phyloP scores from a whole-genome alignment of 768 basidiomycete species.

The Clitopilus passeckerianus region DNA sequence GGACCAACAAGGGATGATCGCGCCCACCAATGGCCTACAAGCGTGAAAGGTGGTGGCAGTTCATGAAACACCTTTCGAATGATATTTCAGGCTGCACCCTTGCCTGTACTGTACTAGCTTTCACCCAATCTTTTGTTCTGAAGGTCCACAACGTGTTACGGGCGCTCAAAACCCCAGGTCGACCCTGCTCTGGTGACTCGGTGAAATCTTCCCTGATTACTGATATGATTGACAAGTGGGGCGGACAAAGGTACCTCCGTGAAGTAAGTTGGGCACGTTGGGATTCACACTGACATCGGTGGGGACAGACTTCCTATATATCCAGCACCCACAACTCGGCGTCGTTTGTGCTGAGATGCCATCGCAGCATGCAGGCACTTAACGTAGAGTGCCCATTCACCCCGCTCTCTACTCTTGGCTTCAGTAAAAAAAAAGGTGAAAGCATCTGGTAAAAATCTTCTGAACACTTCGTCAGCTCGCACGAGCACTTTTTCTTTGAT shows the following conservation, averaged over 20 bases:
- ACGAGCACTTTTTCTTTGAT: not conserved
- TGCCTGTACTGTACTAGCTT: not conserved
- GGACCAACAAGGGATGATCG: not conserved
- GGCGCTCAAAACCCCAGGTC: not conserved
- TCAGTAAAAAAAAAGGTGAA: too few species aligned
- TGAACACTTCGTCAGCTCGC: too few species aligned
- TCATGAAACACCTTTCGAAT: not conserved
- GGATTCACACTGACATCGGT: not conserved
- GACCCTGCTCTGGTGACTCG: too few species aligned
- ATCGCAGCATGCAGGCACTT: not conserved
- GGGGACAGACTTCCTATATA: not conserved
- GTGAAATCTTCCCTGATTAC: too few species aligned
- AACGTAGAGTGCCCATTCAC: not conserved
- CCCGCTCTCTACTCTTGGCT: not conserved
- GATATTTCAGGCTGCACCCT: not conserved
- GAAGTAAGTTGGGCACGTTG: not conserved
- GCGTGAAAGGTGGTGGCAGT: not conserved
- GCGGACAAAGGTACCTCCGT: not conserved
- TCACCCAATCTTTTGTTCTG: not conserved
- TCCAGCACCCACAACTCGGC: not conserved
- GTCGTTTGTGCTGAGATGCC: not conserved
- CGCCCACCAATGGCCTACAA: not conserved
- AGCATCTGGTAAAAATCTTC: too few species aligned
- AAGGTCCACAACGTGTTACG: not conserved
- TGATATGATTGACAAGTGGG: not conserved